Evolutionary conservation across 352 stramenopile species (phyloP).

Genomic region (Globisporangium apiculatum): DNA sequence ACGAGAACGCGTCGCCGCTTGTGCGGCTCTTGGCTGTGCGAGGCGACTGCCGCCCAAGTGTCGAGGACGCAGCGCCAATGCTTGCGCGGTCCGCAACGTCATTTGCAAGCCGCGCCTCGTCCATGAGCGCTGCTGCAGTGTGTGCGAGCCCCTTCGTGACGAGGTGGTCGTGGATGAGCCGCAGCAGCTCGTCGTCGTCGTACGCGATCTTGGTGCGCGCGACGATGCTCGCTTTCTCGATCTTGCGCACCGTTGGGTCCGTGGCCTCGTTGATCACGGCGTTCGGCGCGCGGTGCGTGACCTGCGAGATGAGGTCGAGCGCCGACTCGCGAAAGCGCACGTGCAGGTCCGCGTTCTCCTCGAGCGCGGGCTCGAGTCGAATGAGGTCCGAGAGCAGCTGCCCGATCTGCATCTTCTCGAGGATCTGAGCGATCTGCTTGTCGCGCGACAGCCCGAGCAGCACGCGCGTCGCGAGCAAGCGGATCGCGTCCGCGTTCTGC

Average conservation of each 20-base stretch:
- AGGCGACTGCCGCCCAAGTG: constrained; percentile 13
- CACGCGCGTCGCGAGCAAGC: constrained; percentile 71
- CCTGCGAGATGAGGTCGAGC: constrained; percentile 82
- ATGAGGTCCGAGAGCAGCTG: constrained; percentile 85
- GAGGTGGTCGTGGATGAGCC: constrained; percentile 79
- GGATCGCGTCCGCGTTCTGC: constrained; percentile 82
- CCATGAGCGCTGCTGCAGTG: constrained; percentile 39
- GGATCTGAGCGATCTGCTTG: constrained; percentile 83
- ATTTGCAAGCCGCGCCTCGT: constrained; percentile 39
- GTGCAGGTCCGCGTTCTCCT: constrained; percentile 82
- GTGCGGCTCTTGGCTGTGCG: constrained; percentile 6
- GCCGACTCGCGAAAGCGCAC: constrained; percentile 84
- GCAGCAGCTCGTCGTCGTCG: constrained; percentile 73
- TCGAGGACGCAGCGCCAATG: constrained; percentile 1
- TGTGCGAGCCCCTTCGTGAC: constrained; percentile 61
- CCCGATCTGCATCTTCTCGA: constrained; percentile 87
- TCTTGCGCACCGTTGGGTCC: constrained; percentile 81
- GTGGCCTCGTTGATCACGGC: constrained; percentile 84
- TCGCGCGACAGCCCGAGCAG: constrained; percentile 80
- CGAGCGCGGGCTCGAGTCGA: constrained; percentile 72
- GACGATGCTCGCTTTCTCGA: constrained; percentile 87
- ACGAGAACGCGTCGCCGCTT: constrained; percentile 1
- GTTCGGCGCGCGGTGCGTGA: constrained; percentile 76
- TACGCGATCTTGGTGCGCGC: constrained; percentile 85
- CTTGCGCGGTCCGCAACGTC: constrained; percentile 6